phyloP scores from a whole-genome alignment of 345 rosid genomes.

The Dovyalis caffra region DNA sequence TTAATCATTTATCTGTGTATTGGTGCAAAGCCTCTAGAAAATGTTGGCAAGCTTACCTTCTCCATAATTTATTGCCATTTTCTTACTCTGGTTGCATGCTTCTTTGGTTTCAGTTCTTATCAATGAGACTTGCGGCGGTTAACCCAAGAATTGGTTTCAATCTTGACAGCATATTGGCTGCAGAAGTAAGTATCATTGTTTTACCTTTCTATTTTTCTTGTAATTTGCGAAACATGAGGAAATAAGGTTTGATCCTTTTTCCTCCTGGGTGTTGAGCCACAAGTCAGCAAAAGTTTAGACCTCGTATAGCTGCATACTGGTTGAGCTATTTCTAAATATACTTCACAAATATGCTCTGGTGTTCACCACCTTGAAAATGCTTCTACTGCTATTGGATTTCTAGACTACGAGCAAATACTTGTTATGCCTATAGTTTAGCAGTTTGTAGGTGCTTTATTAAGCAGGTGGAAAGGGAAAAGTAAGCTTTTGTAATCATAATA shows the following conservation, averaged over 20 bases:
- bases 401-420: not conserved
- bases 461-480: not conserved
- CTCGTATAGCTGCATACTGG: not conserved
- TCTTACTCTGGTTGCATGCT: conserved; percentile 3
- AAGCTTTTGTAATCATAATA: not conserved
- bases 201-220: not conserved
- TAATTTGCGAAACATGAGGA: not conserved
- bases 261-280: not conserved
- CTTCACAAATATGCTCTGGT: not conserved
- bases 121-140: conserved; percentile 94
- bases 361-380: conserved; percentile 6
- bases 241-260: not conserved
- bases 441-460: not conserved
- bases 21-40: not conserved
- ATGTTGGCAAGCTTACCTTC: not conserved
- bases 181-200: conserved; percentile 62
- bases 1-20: not conserved
- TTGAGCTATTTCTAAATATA: not conserved
- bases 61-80: not conserved
- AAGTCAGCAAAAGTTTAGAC: not conserved
- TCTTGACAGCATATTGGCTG: conserved; percentile 61
- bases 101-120: conserved; percentile 62
- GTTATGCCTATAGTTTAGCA: not conserved
- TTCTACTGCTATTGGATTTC: not conserved
- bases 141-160: conserved; percentile 81